Base-by-base conservation (phyloP, 2,329 filamentous ascomycete species). In the Gnomoniopsis smithogilvyi region DNA sequence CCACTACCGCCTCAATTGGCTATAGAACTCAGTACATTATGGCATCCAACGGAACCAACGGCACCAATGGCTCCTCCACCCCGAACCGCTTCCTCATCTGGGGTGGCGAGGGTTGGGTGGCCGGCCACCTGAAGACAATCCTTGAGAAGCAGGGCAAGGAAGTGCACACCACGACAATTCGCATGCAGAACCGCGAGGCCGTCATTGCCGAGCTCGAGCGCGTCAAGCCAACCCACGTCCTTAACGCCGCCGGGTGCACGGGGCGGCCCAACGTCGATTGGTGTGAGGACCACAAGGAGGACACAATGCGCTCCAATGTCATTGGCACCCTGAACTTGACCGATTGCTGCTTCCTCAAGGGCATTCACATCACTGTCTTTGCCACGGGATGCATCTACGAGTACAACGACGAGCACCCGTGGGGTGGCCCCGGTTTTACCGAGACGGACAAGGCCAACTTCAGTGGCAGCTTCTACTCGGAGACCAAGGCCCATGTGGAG, bases 221-320 rank as follows among this genome's bases (percentile, higher is more conserved):
- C 53, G 73, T 86, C 70, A 81, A 82, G 71, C 87, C 86, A 22
- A 88, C 85, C 3, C 85, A 88, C 67, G 85, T 89, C 58, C 73
- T 89, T 53, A 88, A 88, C 71, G 83, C 81, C 61, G 86, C 86
- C 51, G 86, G 86, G 62, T 84, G 80, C 68, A 89, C 85, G 3
- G 86, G 87, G 52, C 78, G 84, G 24, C 86, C 86, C 63, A 89
- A 89, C 64, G 85, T 88, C 69, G 86, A 89, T 73, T 88, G 85
- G 85, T 89, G 86, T 67, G 87, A 90, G 74, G 83, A 87, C 67
- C 81, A 89, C 76, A 87, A 83, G 73, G 81, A 86, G 71, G 81
- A 83, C 57, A 89, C 86, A 7, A 81, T 89, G 68, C 80, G 85
- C 60, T 87, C 82, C 69, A 90, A 90, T 67, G 85, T 85, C 57